phyloP scores from a whole-genome alignment of 768 basidiomycete species.

The Auricularia auricula-judae region DNA sequence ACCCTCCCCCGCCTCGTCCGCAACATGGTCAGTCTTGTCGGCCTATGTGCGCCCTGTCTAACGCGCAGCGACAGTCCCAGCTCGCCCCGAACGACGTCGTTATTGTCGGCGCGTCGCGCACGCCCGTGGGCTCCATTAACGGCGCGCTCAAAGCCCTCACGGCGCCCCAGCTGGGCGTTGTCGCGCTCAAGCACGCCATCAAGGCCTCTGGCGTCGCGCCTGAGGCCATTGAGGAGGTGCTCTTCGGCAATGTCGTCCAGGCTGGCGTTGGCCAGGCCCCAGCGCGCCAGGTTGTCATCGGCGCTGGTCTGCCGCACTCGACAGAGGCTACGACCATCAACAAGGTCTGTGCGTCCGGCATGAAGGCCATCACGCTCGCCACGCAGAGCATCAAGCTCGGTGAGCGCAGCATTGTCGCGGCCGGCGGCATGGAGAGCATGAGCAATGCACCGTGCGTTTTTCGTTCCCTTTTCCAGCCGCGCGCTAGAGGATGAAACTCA shows the following conservation, averaged over 20 bases:
- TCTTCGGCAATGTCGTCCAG: constrained; percentile 96
- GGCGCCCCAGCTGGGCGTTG: constrained; percentile 80
- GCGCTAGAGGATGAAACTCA: background rate
- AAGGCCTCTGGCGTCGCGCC: constrained; percentile 71
- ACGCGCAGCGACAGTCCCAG: constrained; percentile 16
- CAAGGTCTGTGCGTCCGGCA: constrained; percentile 97
- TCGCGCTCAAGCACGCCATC: constrained; percentile 86
- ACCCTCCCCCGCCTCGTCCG: background rate
- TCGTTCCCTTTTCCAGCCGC: background rate
- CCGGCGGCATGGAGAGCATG: constrained; percentile 99
- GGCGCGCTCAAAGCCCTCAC: constrained; percentile 81
- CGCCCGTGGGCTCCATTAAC: constrained; percentile 88
- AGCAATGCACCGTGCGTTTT: constrained; percentile 87
- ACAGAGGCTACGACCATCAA: constrained; percentile 99
- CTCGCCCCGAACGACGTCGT: constrained; percentile 63
- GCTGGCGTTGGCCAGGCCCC: constrained; percentile 96
- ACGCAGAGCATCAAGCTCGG: constrained; percentile 84
- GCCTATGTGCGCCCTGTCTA: background rate
- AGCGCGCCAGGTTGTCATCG: constrained; percentile 94
- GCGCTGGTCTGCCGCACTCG: constrained; percentile 66
- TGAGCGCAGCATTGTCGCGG: constrained; percentile 75
- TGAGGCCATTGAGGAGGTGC: constrained; percentile 83
- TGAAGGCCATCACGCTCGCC: constrained; percentile 93
- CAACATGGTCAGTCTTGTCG: background rate
- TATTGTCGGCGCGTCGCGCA: constrained; percentile 89